phyloP scores from a whole-genome alignment of 2,329 filamentous ascomycete genomes.

The Monilinia polystroma region DNA sequence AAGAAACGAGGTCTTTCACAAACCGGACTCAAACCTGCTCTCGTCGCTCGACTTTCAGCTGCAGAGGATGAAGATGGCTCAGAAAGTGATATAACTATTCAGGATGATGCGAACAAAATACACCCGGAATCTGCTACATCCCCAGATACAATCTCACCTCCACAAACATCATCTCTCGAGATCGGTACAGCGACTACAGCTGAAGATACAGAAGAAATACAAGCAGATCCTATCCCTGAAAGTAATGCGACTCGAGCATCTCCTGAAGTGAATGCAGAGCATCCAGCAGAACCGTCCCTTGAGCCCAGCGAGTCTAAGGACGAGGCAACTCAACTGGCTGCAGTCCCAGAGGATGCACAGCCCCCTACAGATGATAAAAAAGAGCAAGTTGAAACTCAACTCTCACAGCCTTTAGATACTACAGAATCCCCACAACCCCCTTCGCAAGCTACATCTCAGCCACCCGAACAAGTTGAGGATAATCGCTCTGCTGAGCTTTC shows the following conservation, averaged over 20 bases:
- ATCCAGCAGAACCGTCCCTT: conserved; percentile 18
- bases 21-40: conserved; percentile 68
- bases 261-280: background rate
- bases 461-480: conserved; percentile 26
- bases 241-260: conserved; percentile 7
- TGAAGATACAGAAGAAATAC: conserved; percentile 1
- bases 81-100: conserved; percentile 38
- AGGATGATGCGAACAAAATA: conserved; percentile 32
- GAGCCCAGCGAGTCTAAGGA: conserved; percentile 17
- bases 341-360: background rate
- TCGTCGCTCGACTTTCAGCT: conserved; percentile 62
- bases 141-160: conserved; percentile 32
- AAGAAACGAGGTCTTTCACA: conserved; percentile 68
- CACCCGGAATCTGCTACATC: conserved; percentile 32
- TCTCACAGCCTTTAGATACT: conserved; percentile 25
- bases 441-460: conserved; percentile 25
- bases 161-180: conserved; percentile 23
- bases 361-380: background rate
- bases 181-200: background rate
- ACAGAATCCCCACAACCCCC: conserved; percentile 29
- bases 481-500: conserved; percentile 29
- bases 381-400: background rate
- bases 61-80: conserved; percentile 43
- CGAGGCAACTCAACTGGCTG: background rate
- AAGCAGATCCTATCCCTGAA: background rate